Conservation (phyloP, 148 eudicot species). For the Agrostemma githago region DNA sequence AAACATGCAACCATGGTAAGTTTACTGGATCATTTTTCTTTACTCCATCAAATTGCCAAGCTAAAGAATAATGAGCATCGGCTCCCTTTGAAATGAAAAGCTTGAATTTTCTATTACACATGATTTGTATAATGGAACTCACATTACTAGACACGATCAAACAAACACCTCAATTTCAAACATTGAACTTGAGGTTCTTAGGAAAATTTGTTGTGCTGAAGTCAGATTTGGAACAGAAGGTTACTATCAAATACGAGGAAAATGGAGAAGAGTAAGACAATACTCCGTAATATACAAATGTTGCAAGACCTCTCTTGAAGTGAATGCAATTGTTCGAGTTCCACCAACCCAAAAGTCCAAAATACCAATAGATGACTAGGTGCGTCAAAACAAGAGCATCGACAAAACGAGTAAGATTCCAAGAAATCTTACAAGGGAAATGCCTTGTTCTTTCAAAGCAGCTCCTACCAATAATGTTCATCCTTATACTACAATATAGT, state of each 20-base stretch:
- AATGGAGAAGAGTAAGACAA: background rate
- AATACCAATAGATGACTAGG: background rate
- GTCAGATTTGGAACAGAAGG: background rate
- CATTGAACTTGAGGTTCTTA: background rate
- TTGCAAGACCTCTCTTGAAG: background rate
- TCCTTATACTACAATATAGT: too few species aligned
- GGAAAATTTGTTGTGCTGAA: background rate
- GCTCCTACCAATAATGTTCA: too few species aligned
- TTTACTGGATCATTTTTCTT: too few species aligned
- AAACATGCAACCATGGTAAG: too few species aligned
- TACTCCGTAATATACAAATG: background rate
- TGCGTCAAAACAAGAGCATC: background rate
- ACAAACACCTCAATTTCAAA: background rate
- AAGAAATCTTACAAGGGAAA: background rate
- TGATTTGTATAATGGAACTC: background rate
- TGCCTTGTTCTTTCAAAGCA: background rate
- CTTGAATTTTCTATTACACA: too few species aligned
- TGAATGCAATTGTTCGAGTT: background rate
- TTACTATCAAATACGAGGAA: background rate
- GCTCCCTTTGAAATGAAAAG: too few species aligned
- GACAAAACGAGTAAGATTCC: too few species aligned
- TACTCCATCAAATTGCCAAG: too few species aligned
- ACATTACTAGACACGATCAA: background rate
- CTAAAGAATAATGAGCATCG: too few species aligned
- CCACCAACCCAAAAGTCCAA: background rate